phyloP scores from a whole-genome alignment of 495 filamentous ascomycete species.

The Xylaria venustula region DNA sequence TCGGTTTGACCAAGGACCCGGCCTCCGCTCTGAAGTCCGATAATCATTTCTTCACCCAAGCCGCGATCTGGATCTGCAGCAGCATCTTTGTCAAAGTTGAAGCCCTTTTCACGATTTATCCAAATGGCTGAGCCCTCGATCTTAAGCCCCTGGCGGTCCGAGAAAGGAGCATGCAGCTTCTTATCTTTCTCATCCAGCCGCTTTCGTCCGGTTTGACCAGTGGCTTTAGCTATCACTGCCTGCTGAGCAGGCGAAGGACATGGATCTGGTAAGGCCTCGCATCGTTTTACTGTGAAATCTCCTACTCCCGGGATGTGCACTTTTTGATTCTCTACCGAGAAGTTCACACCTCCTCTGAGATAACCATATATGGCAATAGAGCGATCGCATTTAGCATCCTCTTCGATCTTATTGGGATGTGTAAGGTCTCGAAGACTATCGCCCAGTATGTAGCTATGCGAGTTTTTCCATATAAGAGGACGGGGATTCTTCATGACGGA shows the following conservation, averaged over 20 bases:
- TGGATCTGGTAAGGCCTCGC: conserved; percentile 88
- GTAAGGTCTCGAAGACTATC: conserved; percentile 95
- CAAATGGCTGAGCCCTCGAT: conserved; percentile 59
- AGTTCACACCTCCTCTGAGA: conserved; percentile 95
- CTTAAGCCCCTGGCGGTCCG: conserved; percentile 87
- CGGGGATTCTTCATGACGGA: conserved; percentile 98
- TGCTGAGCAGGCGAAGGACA: conserved; percentile 92
- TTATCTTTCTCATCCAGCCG: conserved; percentile 94
- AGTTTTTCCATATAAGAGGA: conserved; percentile 93
- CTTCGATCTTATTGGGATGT: conserved; percentile 84
- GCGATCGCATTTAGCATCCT: conserved; percentile 83
- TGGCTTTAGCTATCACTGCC: conserved; percentile 74
- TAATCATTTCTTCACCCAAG: conserved; percentile 88
- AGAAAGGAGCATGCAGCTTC: conserved; percentile 94
- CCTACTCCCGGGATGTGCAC: conserved; percentile 93
- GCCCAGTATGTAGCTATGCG: conserved; percentile 88
- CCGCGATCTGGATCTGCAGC: conserved; percentile 68
- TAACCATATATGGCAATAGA: conserved; percentile 92
- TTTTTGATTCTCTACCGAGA: conserved; percentile 78
- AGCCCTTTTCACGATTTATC: conserved; percentile 58
- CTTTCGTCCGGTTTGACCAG: conserved; percentile 72
- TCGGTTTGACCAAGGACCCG: conserved; percentile 78
- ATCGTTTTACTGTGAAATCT: conserved; percentile 79
- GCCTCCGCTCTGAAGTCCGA: conserved; percentile 81
- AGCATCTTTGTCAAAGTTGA: conserved; percentile 73